phyloP scores from a whole-genome alignment of 2,329 filamentous ascomycete genomes.

The Didymella pinodella region DNA sequence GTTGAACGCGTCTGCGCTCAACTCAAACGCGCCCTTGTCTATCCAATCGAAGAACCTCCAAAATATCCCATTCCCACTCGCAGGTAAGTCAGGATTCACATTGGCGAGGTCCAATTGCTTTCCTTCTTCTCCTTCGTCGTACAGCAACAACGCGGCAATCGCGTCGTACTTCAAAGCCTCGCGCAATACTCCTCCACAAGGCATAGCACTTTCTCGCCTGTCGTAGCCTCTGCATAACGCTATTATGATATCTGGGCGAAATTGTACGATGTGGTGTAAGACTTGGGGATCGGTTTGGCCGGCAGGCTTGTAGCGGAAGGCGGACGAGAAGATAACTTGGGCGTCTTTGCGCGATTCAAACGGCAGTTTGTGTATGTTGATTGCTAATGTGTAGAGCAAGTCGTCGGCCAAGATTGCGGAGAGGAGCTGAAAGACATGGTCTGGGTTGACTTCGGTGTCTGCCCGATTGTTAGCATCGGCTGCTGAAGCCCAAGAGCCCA shows the following conservation, averaged over 20 bases:
- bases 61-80: conserved; percentile 85
- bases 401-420: conserved; percentile 87
- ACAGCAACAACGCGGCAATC: conserved; percentile 88
- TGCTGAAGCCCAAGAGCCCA: background rate
- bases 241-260: conserved; percentile 84
- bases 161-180: conserved; percentile 92
- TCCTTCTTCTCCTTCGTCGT: conserved; percentile 83
- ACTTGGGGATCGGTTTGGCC: conserved; percentile 79
- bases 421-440: conserved; percentile 87
- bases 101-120: conserved; percentile 77
- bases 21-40: conserved; percentile 94
- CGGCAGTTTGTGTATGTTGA: conserved; percentile 82
- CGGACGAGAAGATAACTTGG: conserved; percentile 93
- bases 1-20: conserved; percentile 96
- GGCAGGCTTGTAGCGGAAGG: conserved; percentile 85
- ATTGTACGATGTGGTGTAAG: conserved; percentile 85
- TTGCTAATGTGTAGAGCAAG: conserved; percentile 82
- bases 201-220: conserved; percentile 87
- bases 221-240: conserved; percentile 91
- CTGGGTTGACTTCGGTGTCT: conserved; percentile 87
- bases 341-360: conserved; percentile 97
- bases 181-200: conserved; percentile 86
- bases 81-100: conserved; percentile 77
- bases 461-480: conserved; percentile 16
- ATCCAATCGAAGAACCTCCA: conserved; percentile 99